Base-by-base conservation (phyloP, 805 yeast genomes). In the Wickerhamomyces alni region DNA sequence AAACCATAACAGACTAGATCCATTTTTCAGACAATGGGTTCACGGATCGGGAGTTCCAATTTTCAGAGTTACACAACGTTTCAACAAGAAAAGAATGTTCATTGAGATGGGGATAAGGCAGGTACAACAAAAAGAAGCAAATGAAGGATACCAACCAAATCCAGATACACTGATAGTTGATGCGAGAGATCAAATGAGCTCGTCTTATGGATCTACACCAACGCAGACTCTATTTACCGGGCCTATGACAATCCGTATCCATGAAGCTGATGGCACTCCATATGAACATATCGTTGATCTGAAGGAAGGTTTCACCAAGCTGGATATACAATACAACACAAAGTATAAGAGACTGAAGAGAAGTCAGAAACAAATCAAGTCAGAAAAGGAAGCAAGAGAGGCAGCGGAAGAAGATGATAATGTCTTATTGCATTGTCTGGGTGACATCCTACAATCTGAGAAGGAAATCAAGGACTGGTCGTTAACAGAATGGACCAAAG, bases 201-300 rank as follows among this genome's bases (percentile, higher is more conserved):
- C 22, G 6, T 39, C 38, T 4, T 36, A 33, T 3, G 15, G 50
- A 6, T 36, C 46, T 5, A 43, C 46, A 17, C 48, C 47, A 22
- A 35, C 46, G 17, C 52, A 58, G 2, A 52, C 59, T 0, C 72
- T 80, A 2, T 87, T 89, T 54, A 74, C 86, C 0, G 99, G 99
- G 0, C 96, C 98, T 0, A 87, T 93, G 85, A 93, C 99, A 0
- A 86, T 93, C 28, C 70, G 99, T 53, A 89, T 93, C 28, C 99
- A 93, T 57, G 99, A 93, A 55, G 94, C 96, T 0, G 98, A 93
- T 60, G 99, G 99, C 8, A 87, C 98, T 0, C 99, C 99, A 0
- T 93, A 93, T 56, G 99, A 93, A 55, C 99, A 93, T 58, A 91
- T 93, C 35, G 96, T 93, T 17, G 94, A 87, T 48, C 66, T 93